phyloP scores from a whole-genome alignment of 176 grass and related monocot species.

The Eleusine indica region DNA sequence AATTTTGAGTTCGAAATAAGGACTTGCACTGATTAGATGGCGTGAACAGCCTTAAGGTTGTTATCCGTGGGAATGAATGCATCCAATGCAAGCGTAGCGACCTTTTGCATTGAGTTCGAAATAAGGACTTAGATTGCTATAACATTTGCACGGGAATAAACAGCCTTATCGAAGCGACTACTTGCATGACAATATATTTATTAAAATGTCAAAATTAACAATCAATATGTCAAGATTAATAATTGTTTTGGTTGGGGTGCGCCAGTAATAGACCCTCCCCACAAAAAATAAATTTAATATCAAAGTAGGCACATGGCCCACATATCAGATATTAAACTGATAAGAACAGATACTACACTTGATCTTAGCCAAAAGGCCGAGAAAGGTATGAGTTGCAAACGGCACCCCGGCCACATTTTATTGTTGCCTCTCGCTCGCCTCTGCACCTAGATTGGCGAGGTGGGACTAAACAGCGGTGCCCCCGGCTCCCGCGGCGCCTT shows the following conservation, averaged over 20 bases:
- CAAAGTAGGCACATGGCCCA: neutral
- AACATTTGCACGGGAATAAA: too few relatives aligned
- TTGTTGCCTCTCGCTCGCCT: neutral
- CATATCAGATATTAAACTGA: constrained; percentile 23
- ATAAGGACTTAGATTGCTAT: too few relatives aligned
- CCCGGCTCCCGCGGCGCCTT: neutral
- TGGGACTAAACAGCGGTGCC: neutral
- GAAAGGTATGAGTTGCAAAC: constrained; percentile 39
- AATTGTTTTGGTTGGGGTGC: neutral
- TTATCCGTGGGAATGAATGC: too few relatives aligned
- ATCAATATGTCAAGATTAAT: neutral
- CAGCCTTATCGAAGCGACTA: too few relatives aligned
- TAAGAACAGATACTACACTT: constrained; percentile 76
- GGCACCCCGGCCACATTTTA: neutral
- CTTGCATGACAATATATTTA: too few relatives aligned
- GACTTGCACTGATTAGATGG: too few relatives aligned
- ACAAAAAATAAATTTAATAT: constrained; percentile 23
- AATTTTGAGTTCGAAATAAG: neutral
- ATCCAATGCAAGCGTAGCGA: too few relatives aligned
- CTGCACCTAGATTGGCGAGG: neutral
- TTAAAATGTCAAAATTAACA: too few relatives aligned
- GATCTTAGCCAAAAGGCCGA: constrained; percentile 72
- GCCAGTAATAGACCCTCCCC: neutral
- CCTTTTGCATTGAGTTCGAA: neutral
- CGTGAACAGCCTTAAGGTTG: too few relatives aligned